A percentile compares a stretch with the other conserved stretches of the same genome.
Conservation (phyloP, 768 basidiomycete genomes). For the Termitomyces sp. region DNA sequence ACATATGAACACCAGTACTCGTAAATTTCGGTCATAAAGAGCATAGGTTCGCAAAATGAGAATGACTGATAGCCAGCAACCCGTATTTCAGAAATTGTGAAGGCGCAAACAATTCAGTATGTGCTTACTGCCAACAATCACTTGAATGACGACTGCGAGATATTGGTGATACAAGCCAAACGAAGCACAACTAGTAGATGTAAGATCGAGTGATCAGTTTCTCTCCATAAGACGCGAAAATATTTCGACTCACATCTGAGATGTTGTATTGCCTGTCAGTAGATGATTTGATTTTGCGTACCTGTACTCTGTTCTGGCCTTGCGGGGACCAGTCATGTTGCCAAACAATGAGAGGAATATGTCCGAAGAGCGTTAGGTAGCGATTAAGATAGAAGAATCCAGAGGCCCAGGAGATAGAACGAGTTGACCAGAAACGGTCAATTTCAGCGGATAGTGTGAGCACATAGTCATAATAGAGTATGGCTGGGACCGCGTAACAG, state of each 20-base stretch:
- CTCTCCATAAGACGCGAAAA: neutral
- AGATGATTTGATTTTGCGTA: constrained; percentile 11
- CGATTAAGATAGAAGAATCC: constrained; percentile 42
- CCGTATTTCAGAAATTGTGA: neutral
- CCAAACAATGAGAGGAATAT: constrained; percentile 29
- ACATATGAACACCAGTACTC: constrained; percentile 23
- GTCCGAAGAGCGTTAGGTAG: constrained; percentile 36
- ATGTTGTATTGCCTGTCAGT: neutral
- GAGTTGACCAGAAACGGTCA: constrained; percentile 39
- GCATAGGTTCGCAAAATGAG: constrained; percentile 40
- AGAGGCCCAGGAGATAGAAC: constrained; percentile 28
- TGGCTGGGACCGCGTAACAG: constrained; percentile 17
- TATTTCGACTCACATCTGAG: constrained; percentile 4
- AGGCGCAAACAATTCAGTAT: neutral
- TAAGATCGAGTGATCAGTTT: neutral
- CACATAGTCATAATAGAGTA: constrained; percentile 47
- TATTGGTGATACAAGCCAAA: constrained; percentile 27
- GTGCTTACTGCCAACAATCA: constrained; percentile 32
- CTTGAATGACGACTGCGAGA: constrained; percentile 30
- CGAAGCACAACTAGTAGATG: constrained; percentile 22
- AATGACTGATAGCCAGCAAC: constrained; percentile 21
- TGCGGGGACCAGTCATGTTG: constrained; percentile 29
- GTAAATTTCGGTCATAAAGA: constrained; percentile 30
- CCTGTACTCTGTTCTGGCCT: constrained; percentile 18
- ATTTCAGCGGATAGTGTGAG: constrained; percentile 43